These are phyloP conservation scores for Solanum chiquidenum DNA, from an alignment of 257 asterid genomes.

Conservation along the genomic window DNA sequence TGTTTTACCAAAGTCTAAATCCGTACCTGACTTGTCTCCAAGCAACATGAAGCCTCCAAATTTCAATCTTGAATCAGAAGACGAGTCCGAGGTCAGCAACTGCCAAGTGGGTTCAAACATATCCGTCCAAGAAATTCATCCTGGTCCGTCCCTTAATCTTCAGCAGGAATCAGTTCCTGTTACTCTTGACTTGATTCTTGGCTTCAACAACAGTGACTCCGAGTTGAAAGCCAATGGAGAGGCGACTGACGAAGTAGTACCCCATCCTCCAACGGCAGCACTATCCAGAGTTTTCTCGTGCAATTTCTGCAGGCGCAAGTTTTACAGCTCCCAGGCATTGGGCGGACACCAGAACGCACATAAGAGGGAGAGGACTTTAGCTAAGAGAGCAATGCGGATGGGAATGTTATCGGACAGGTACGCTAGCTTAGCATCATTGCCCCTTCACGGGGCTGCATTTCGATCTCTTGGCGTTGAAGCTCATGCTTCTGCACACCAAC, in stretches of 20 bases:
- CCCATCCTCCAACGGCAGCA: conserved; percentile 17
- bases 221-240: conserved; percentile 14
- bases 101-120: conserved; percentile 55
- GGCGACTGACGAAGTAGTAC: neutral
- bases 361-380: conserved; percentile 82
- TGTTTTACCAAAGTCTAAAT: neutral
- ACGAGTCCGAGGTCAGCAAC: conserved; percentile 64
- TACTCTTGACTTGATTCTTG: conserved; percentile 69
- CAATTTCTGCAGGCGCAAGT: conserved; percentile 84
- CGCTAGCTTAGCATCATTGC: conserved; percentile 78
- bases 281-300: conserved; percentile 66
- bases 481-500: conserved; percentile 60
- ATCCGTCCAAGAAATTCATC: conserved; percentile 35
- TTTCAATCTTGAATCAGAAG: conserved; percentile 57
- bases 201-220: conserved; percentile 20
- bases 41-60: conserved; percentile 37
- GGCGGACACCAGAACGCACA: conserved; percentile 98
- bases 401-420: conserved; percentile 73
- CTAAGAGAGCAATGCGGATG: conserved; percentile 83
- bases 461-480: conserved; percentile 78
- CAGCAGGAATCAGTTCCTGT: conserved; percentile 15
- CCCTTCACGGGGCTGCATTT: conserved; percentile 60
- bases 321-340: conserved; percentile 89
- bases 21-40: neutral
- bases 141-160: conserved; percentile 17